A percentile compares a stretch with the other conserved stretches of the same genome.
Evolutionary conservation across 2,329 filamentous ascomycete species (phyloP).

Genomic region (Trichoderma afroharzianum): DNA sequence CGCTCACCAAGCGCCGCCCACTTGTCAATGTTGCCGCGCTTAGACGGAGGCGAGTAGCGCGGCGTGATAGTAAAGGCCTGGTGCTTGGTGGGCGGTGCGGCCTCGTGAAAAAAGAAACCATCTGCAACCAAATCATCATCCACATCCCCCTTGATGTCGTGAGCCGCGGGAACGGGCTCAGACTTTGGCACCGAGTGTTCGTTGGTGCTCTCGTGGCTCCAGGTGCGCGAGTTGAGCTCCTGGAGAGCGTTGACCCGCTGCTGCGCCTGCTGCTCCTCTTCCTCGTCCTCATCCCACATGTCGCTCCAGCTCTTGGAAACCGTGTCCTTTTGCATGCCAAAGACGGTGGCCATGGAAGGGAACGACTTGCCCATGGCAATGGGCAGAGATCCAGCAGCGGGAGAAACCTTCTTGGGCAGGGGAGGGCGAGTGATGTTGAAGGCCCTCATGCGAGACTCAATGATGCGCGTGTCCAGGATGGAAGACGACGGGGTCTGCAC

Average conservation of each 20-base stretch:
- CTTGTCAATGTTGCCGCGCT: constrained; percentile 67
- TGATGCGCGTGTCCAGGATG: constrained; percentile 74
- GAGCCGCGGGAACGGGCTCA: constrained; percentile 23
- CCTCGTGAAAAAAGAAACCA: constrained; percentile 71
- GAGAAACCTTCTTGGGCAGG: constrained; percentile 45
- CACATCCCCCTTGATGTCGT: constrained; percentile 46
- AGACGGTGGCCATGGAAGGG: constrained; percentile 72
- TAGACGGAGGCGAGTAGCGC: constrained; percentile 64
- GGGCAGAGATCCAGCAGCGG: constrained; percentile 66
- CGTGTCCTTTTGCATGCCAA: constrained; percentile 70
- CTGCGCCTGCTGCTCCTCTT: constrained; percentile 63
- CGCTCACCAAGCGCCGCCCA: constrained; percentile 87
- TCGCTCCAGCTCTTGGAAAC: constrained; percentile 99
- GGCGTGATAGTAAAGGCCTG: constrained; percentile 37
- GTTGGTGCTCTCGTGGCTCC: constrained; percentile 71
- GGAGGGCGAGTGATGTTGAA: constrained; percentile 51
- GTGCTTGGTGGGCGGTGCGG: constrained; percentile 37
- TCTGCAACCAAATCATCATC: constrained; percentile 65
- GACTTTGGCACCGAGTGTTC: constrained; percentile 26
- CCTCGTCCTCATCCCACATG: constrained; percentile 89
- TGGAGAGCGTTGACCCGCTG: constrained; percentile 49
- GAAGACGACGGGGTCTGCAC: constrained; percentile 79
- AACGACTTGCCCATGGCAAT: constrained; percentile 77
- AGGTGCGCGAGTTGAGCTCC: constrained; percentile 69
- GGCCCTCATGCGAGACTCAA: constrained; percentile 78